Evolutionary conservation across 2,329 filamentous ascomycete genomes (phyloP).

Genomic region (Aspergillus tanneri): DNA sequence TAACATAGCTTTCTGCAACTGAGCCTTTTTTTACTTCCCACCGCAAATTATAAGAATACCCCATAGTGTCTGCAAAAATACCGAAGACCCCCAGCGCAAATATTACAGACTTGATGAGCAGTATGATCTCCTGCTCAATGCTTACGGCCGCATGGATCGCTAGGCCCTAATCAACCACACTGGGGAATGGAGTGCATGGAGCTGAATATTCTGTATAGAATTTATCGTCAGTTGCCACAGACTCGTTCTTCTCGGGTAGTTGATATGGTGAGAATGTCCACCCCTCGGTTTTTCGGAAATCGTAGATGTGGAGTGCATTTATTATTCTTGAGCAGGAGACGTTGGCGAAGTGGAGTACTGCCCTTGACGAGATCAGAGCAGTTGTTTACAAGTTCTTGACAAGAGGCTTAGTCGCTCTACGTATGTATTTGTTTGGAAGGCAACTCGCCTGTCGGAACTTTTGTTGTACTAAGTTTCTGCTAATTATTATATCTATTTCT

Average conservation of each 20-base stretch:
- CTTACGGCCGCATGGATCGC: slow-evolving; percentile 17
- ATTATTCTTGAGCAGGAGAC: slow-evolving; percentile 23
- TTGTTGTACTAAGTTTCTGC: too few species aligned
- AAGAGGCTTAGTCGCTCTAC: too few species aligned
- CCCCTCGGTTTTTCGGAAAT: slow-evolving; percentile 21
- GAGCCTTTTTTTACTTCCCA: slow-evolving; percentile 24
- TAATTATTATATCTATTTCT: too few species aligned
- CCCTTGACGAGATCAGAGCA: slow-evolving; percentile 12
- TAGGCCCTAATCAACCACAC: slow-evolving; percentile 11
- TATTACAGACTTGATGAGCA: slow-evolving; percentile 4
- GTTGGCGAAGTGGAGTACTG: slow-evolving; percentile 24
- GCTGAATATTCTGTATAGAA: slow-evolving; percentile 15
- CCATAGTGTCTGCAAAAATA: not conserved
- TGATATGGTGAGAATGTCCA: slow-evolving; percentile 19
- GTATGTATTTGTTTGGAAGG: too few species aligned
- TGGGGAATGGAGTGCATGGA: slow-evolving; percentile 13
- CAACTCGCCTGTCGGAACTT: too few species aligned
- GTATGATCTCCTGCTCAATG: slow-evolving; percentile 16
- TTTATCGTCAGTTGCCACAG: slow-evolving; percentile 8
- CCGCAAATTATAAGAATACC: slow-evolving; percentile 23
- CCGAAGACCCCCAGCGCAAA: not conserved
- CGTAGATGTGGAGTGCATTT: slow-evolving; percentile 25
- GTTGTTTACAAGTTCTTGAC: too few species aligned
- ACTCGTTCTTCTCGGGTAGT: slow-evolving; percentile 21
- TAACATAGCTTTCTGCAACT: slow-evolving; percentile 24